Evolutionary conservation across 768 basidiomycete genomes (phyloP).

Genomic region (Phallus indusiatus): DNA sequence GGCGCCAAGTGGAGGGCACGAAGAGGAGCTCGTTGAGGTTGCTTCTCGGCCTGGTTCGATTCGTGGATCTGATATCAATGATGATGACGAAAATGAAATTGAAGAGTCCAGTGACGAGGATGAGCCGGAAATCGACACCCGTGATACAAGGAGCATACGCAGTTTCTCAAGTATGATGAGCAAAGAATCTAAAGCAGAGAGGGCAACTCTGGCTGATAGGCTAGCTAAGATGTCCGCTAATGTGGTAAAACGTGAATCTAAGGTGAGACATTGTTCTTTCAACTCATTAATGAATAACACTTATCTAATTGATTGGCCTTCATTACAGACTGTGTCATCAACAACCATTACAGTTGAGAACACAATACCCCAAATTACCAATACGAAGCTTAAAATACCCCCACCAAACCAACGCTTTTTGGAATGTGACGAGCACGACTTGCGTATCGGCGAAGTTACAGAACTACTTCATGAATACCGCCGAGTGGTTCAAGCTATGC

Average conservation of each 20-base stretch:
- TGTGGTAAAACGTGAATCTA: background rate
- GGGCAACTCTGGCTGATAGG: constrained; percentile 75
- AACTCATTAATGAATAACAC: constrained; percentile 1
- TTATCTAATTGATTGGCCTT: constrained; percentile 27
- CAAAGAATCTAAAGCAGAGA: constrained; percentile 28
- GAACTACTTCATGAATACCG: constrained; percentile 77
- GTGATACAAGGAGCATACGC: constrained; percentile 67
- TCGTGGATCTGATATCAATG: constrained; percentile 21
- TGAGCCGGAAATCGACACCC: constrained; percentile 25
- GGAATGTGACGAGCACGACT: constrained; percentile 63
- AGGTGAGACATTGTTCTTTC: constrained; percentile 8
- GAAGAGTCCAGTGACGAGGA: constrained; percentile 14
- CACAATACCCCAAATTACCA: constrained; percentile 17
- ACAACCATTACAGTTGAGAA: constrained; percentile 15
- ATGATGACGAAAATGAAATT: constrained; percentile 19
- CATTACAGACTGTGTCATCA: constrained; percentile 33
- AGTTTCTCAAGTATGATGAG: constrained; percentile 87
- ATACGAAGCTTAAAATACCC: constrained; percentile 34
- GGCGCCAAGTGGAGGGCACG: constrained; percentile 17
- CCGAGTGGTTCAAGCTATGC: constrained; percentile 61
- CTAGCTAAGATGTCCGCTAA: constrained; percentile 63
- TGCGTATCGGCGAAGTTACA: constrained; percentile 71
- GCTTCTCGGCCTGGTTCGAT: constrained; percentile 43
- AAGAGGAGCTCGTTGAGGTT: constrained; percentile 45
- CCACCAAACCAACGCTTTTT: constrained; percentile 65